Conservation (phyloP, 2,329 filamentous ascomycete genomes). For the Fusarium ambrosium region DNA sequence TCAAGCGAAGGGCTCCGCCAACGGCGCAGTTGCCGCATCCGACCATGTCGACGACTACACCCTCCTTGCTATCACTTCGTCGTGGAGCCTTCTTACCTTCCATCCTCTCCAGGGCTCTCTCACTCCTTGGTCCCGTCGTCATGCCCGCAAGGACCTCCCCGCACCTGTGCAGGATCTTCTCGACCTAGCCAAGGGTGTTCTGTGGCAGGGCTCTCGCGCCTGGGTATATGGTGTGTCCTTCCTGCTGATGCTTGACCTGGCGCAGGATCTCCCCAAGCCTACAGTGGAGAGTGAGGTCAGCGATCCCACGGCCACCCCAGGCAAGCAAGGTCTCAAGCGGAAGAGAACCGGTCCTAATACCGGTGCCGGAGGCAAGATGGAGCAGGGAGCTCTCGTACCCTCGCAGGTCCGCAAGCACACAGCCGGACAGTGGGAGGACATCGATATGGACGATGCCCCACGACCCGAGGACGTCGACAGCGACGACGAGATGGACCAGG, state of each 20-base stretch:
- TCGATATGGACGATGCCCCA: constrained; percentile 56
- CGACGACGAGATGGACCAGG: constrained; percentile 56
- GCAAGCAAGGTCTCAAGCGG: constrained; percentile 62
- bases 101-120: constrained; percentile 82
- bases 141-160: constrained; percentile 82
- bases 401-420: constrained; percentile 58
- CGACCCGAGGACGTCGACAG: constrained; percentile 52
- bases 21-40: constrained; percentile 43
- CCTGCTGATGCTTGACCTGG: constrained; percentile 92
- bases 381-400: constrained; percentile 59
- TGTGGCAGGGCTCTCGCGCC: constrained; percentile 84
- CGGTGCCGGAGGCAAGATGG: constrained; percentile 68
- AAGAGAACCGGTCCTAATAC: constrained; percentile 64
- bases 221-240: constrained; percentile 92
- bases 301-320: constrained; percentile 29
- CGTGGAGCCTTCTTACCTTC: constrained; percentile 80
- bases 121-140: constrained; percentile 87
- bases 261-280: constrained; percentile 71
- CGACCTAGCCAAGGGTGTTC: constrained; percentile 84
- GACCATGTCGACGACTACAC: constrained; percentile 61
- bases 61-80: constrained; percentile 67
- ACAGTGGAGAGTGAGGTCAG: constrained; percentile 50
- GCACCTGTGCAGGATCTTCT: constrained; percentile 79
- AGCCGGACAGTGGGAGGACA: constrained; percentile 57
- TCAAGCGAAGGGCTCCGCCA: constrained; percentile 41